These are phyloP conservation scores for Ophiostoma piceae DNA, from an alignment of 2,329 filamentous ascomycete genomes.

Conservation along the genomic window DNA sequence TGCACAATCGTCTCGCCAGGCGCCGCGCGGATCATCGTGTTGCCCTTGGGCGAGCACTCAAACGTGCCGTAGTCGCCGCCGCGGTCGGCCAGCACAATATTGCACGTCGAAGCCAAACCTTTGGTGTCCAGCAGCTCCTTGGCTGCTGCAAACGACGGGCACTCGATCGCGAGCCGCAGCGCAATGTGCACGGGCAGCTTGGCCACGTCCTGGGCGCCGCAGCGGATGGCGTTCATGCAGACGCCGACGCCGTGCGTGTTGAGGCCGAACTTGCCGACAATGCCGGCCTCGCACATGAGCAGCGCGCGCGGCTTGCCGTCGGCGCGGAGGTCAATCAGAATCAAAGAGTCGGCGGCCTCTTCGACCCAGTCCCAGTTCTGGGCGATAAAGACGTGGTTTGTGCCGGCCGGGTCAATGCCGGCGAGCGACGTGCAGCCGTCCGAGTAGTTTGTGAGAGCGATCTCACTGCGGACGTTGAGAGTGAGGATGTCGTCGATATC, in stretches of 20 bases:
- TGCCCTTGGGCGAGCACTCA: slow-evolving; percentile 20
- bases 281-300: slow-evolving; percentile 25
- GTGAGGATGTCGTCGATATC: slow-evolving; percentile 50
- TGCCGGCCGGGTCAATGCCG: background rate
- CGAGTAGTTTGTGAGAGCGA: slow-evolving; percentile 21
- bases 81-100: slow-evolving; percentile 18
- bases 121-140: background rate
- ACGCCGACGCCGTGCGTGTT: slow-evolving; percentile 19
- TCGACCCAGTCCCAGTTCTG: slow-evolving; percentile 23
- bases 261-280: slow-evolving; percentile 21
- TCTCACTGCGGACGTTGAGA: slow-evolving; percentile 35
- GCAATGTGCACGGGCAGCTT: slow-evolving; percentile 21
- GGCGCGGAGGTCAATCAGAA: slow-evolving; percentile 16
- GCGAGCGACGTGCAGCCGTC: slow-evolving; percentile 21
- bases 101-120: slow-evolving; percentile 13
- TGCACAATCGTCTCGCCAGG: slow-evolving; percentile 2
- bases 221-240: slow-evolving; percentile 23
- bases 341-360: slow-evolving; percentile 13
- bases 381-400: slow-evolving; percentile 14
- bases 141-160: slow-evolving; percentile 5
- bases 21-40: background rate
- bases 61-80: slow-evolving; percentile 6
- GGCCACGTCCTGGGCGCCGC: slow-evolving; percentile 7
- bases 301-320: background rate
- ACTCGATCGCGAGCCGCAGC: slow-evolving; percentile 12